Percentiles rank a stretch among this genome's conserved stretches.
Evolutionary conservation across 2,329 filamentous ascomycete genomes (phyloP).

Genomic region (Colletotrichum theobromicola): DNA sequence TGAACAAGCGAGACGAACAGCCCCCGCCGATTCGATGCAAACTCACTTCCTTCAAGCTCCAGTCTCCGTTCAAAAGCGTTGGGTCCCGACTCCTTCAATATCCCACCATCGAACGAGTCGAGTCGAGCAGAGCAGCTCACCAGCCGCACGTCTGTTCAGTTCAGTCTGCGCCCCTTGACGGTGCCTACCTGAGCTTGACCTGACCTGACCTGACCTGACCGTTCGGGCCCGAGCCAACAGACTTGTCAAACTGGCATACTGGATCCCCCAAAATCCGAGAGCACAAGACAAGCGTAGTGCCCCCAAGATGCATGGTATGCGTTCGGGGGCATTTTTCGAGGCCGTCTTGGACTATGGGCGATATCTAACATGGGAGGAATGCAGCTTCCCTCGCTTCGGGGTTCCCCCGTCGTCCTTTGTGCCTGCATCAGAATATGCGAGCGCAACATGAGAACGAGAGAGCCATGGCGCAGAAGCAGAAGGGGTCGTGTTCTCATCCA

Average conservation of each 20-base stretch:
- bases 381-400: not conserved
- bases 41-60: not conserved
- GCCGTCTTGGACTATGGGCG: not conserved
- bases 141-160: not conserved
- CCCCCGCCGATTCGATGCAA: not conserved
- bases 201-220: not conserved
- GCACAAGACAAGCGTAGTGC: not conserved
- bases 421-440: conserved; percentile 1
- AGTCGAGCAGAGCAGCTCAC: not conserved
- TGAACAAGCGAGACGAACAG: conserved; percentile 2
- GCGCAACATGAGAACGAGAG: not conserved
- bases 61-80: not conserved
- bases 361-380: not conserved
- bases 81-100: conserved; percentile 9
- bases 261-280: not conserved
- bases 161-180: not conserved
- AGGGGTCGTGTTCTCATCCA: not conserved
- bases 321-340: not conserved
- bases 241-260: not conserved
- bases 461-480: not conserved
- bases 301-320: not conserved
- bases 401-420: not conserved
- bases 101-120: conserved; percentile 2
- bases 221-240: not conserved
- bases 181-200: not conserved